Evolutionary conservation across 2,329 filamentous ascomycete genomes (phyloP).

Genomic region (Alternaria sp.): DNA sequence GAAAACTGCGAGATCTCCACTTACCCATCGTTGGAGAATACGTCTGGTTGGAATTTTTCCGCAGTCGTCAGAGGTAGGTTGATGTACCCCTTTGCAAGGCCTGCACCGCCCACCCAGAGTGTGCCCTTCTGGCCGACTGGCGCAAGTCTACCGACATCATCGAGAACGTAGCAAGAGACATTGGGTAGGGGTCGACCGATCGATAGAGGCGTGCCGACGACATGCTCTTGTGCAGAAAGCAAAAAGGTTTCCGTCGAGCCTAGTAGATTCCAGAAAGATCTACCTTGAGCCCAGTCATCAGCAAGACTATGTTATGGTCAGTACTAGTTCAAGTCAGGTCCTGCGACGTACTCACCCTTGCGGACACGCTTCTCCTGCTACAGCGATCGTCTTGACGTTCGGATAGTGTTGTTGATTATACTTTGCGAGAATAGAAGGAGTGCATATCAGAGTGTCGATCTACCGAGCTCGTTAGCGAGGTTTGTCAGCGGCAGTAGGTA

Average conservation of each 20-base stretch:
- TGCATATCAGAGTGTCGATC: slow-evolving; percentile 65
- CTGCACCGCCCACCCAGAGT: slow-evolving; percentile 67
- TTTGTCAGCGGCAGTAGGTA: neutral
- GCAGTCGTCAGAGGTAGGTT: slow-evolving; percentile 62
- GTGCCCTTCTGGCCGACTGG: slow-evolving; percentile 59
- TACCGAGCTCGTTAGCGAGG: slow-evolving; percentile 30
- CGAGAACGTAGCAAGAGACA: slow-evolving; percentile 65
- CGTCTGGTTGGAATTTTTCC: slow-evolving; percentile 61
- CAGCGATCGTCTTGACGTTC: slow-evolving; percentile 63
- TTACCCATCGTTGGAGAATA: slow-evolving; percentile 63
- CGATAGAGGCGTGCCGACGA: slow-evolving; percentile 57
- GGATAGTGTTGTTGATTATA: slow-evolving; percentile 59
- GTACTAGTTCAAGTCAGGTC: neutral
- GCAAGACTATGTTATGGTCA: slow-evolving; percentile 54
- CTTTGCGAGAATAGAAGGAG: slow-evolving; percentile 64
- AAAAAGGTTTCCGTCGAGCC: slow-evolving; percentile 69
- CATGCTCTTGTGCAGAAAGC: slow-evolving; percentile 64
- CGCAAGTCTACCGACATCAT: slow-evolving; percentile 58
- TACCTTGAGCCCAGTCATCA: slow-evolving; percentile 63
- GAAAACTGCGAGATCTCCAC: neutral
- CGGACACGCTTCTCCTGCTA: slow-evolving; percentile 64
- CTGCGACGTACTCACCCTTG: slow-evolving; percentile 49
- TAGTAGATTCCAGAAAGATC: slow-evolving; percentile 61
- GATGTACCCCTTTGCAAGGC: slow-evolving; percentile 66
- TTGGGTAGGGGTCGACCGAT: slow-evolving; percentile 67